phyloP scores from a whole-genome alignment of 352 stramenopile genomes.

The Phytophthora cryptogea region DNA sequence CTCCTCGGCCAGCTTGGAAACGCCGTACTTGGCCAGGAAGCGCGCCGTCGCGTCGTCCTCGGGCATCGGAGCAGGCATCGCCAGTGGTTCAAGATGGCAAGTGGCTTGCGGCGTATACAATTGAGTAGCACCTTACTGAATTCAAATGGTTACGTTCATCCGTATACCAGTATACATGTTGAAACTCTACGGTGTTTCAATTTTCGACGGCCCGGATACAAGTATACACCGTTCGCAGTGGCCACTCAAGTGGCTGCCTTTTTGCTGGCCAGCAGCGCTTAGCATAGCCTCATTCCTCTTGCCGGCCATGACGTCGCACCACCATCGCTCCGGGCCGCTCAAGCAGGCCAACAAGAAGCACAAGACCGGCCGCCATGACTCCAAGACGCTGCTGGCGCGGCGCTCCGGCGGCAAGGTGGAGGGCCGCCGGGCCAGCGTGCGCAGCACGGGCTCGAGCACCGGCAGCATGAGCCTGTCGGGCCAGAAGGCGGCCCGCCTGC shows the following conservation, averaged over 20 bases:
- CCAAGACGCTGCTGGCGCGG: slow-evolving; percentile 79
- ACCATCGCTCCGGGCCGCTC: slow-evolving; percentile 87
- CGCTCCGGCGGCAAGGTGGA: slow-evolving; percentile 80
- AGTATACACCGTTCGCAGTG: not conserved
- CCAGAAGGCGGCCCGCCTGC: slow-evolving; percentile 77
- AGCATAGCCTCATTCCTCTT: slow-evolving; percentile 18
- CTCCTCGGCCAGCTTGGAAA: slow-evolving; percentile 58
- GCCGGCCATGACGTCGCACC: slow-evolving; percentile 64
- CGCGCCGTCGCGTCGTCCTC: slow-evolving; percentile 38
- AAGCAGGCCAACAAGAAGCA: slow-evolving; percentile 94
- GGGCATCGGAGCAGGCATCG: slow-evolving; percentile 10
- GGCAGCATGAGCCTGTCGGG: slow-evolving; percentile 58
- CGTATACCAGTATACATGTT: too few relatives aligned
- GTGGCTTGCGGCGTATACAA: not conserved
- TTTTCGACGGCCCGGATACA: not conserved
- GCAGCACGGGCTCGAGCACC: slow-evolving; percentile 42
- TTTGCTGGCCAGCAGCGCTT: slow-evolving; percentile 24
- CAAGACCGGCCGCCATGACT: slow-evolving; percentile 84
- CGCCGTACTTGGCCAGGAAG: slow-evolving; percentile 69
- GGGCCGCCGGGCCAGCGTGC: slow-evolving; percentile 43
- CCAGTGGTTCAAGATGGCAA: slow-evolving; percentile 21
- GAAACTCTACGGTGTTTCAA: too few relatives aligned
- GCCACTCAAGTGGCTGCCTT: slow-evolving; percentile 14
- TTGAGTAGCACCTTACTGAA: not conserved
- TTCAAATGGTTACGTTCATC: too few relatives aligned